Conservation (phyloP, 2,329 filamentous ascomycete species). For the Aspergillus ochraceoroseus region DNA sequence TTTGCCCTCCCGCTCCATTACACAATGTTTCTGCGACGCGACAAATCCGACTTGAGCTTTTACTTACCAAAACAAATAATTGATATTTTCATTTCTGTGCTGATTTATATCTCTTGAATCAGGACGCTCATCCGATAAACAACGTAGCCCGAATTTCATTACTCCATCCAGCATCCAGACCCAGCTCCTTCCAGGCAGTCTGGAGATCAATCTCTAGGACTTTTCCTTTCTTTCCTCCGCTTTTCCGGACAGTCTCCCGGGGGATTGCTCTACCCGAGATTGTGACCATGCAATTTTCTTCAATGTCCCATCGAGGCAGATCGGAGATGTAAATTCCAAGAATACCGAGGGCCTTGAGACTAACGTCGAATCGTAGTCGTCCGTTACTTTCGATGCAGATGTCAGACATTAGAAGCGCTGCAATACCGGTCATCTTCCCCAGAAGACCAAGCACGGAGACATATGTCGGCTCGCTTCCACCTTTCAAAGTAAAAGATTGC, state of each 20-base stretch:
- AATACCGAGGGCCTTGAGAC: constrained; percentile 71
- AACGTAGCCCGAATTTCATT: constrained; percentile 72
- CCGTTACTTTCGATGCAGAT: constrained; percentile 57
- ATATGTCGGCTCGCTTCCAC: constrained; percentile 24
- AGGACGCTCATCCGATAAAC: constrained; percentile 33
- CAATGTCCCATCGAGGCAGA: constrained; percentile 57
- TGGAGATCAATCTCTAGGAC: constrained; percentile 74
- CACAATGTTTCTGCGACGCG: constrained; percentile 51
- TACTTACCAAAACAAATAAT: too few relatives aligned
- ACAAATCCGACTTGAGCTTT: constrained; percentile 24
- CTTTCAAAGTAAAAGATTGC: constrained; percentile 47
- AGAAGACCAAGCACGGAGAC: constrained; percentile 72
- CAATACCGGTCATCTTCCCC: constrained; percentile 84
- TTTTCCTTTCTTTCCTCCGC: constrained; percentile 45
- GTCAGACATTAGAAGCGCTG: constrained; percentile 64
- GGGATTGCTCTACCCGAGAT: constrained; percentile 70
- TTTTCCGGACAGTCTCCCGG: constrained; percentile 56
- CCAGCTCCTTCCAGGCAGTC: constrained; percentile 71
- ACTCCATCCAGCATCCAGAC: constrained; percentile 65
- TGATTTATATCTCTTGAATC: too few relatives aligned
- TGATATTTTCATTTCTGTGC: too few relatives aligned
- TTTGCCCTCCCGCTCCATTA: constrained; percentile 52
- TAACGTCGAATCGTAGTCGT: constrained; percentile 60
- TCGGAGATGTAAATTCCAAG: constrained; percentile 70
- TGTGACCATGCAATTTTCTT: constrained; percentile 65